Evolutionary conservation across 768 basidiomycete genomes (phyloP).

Genomic region (Leccinum pellstonianum): DNA sequence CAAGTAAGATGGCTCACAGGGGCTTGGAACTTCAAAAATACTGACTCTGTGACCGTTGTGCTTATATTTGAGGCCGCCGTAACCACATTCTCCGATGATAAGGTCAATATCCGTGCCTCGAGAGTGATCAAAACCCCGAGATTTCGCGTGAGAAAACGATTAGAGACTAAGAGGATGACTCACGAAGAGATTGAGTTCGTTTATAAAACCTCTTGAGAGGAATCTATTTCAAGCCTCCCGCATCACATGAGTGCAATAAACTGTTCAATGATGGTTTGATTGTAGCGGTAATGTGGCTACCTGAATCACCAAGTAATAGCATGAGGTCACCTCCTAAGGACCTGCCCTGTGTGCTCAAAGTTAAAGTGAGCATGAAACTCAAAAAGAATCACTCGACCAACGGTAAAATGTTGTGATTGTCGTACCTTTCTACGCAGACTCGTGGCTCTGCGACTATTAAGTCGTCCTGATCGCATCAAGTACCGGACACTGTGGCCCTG

Average conservation of each 20-base stretch:
- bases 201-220: neutral
- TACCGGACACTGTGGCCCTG: neutral
- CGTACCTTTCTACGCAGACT: neutral
- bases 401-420: neutral
- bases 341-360: neutral
- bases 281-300: neutral
- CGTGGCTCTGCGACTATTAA: neutral
- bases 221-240: neutral
- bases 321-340: neutral
- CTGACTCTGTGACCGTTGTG: conserved; percentile 18
- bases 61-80: conserved; percentile 6
- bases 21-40: conserved; percentile 20
- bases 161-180: neutral
- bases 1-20: conserved; percentile 11
- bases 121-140: conserved; percentile 1
- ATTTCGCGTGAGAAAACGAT: neutral
- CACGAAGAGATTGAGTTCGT: neutral
- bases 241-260: neutral
- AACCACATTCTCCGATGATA: conserved; percentile 23
- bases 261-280: neutral
- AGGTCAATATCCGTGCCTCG: neutral
- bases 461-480: neutral
- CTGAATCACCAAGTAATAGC: neutral
- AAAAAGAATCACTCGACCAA: neutral
- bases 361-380: neutral